Base-by-base conservation (phyloP, 176 grass and related monocot genomes). In the Zoysia japonica region DNA sequence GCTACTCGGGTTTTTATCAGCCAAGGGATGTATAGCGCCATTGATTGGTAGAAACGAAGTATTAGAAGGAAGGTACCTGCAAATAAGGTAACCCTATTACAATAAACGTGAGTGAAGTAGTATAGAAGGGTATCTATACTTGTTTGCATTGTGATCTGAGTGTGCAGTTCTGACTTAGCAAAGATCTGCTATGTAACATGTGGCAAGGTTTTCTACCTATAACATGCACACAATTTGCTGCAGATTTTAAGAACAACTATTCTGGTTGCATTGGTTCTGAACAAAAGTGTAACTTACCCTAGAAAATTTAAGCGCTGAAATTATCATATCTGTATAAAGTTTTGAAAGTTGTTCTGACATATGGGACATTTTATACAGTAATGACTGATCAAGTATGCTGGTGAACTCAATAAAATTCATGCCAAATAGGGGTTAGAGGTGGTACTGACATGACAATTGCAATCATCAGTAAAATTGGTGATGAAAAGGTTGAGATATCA, bases 361-460 rank as follows among this genome's bases (percentile, higher is more conserved):
- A 61, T 48, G 5, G 2, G 66, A 43, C 36, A 2, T 14, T 14
- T 14, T 4, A 52, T 2, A 4, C 20, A 41, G 54, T 67, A 47
- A 67, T 12, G 49, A 42, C 41, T 47, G 16, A 37, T 9, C 55
- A 46, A n/a, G 41, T 14, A 56, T 40, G 3, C n/a, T 67, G 2
- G 6, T 46, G 3, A 63, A 75, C 20, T 83, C 56, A 69, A 47
- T 9, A 20, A 39, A 28, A 60, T 42, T 39, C 16, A 44, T 42
- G 14, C 12, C 7, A 13, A 65, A 47, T 2, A 37, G n/a, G 6
- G 12, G 39, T 15, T 42, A 4, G n/a, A 19, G 47, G 72, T 55
- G 62, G 45, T 77, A 93, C 91, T 87, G 28, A 91, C 88, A 88
- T 93, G 85, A 86, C 75, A 11, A 90, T 43, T 19, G 82, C 78